A percentile compares a stretch with the other conserved stretches of the same genome.
Conservation (phyloP, 108 stramenopile species). For the Cyclotella cryptica region DNA sequence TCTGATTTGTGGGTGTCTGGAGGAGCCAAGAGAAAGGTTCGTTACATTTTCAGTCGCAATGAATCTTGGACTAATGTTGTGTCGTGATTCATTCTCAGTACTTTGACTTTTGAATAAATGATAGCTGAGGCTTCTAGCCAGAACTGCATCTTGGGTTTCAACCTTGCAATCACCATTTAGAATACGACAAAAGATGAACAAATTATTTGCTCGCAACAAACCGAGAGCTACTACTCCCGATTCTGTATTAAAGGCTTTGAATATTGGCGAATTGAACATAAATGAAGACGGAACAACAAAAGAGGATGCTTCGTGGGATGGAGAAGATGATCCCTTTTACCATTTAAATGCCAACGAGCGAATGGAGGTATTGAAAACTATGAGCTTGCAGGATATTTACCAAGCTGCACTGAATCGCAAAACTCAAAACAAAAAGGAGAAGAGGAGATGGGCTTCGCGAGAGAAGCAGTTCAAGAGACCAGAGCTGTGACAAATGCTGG, state of each 20-base stretch:
- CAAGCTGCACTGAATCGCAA: constrained; percentile 49
- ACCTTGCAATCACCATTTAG: constrained; percentile 46
- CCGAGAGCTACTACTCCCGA: constrained; percentile 30
- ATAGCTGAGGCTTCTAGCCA: constrained; percentile 40
- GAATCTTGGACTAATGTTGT: neutral
- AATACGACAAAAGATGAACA: constrained; percentile 42
- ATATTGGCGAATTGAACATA: constrained; percentile 54
- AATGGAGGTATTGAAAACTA: constrained; percentile 59
- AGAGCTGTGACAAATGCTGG: constrained; percentile 13
- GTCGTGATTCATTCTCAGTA: neutral
- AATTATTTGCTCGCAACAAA: constrained; percentile 9
- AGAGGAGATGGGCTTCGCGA: constrained; percentile 36
- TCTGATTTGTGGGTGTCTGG: constrained; percentile 51
- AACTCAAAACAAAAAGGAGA: constrained; percentile 53
- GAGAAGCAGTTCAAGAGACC: constrained; percentile 49
- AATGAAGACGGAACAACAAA: constrained; percentile 45
- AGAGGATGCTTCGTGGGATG: constrained; percentile 67
- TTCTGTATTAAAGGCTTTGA: constrained; percentile 40
- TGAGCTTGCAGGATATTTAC: constrained; percentile 66
- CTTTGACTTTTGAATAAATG: neutral
- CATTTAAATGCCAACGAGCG: constrained; percentile 67
- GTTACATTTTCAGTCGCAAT: neutral
- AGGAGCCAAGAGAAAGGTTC: constrained; percentile 52
- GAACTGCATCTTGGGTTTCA: constrained; percentile 38
- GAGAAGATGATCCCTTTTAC: constrained; percentile 70